phyloP scores from a whole-genome alignment of 257 asterid species.

The Plantago elongata region DNA sequence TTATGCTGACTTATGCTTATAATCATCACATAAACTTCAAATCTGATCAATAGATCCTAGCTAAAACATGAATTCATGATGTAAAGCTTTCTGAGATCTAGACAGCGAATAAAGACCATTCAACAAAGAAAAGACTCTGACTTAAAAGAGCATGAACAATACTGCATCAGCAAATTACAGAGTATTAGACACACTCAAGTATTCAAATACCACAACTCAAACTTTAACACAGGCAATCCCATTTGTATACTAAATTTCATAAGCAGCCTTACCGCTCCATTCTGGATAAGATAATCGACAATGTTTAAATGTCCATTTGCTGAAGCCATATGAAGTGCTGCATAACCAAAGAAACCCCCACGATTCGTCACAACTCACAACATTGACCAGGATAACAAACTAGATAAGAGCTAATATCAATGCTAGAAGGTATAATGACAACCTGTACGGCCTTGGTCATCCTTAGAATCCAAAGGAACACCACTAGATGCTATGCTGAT shows the following conservation, averaged over 20 bases:
- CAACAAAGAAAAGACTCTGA: background rate
- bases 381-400: background rate
- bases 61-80: background rate
- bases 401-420: background rate
- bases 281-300: slow-evolving; percentile 61
- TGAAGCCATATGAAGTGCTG: slow-evolving; percentile 98
- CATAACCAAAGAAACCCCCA: slow-evolving; percentile 14
- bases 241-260: background rate
- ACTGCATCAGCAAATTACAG: background rate
- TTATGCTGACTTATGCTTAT: no score
- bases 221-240: slow-evolving; percentile 2
- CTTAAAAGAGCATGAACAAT: background rate
- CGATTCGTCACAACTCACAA: background rate
- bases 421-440: background rate
- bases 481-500: slow-evolving; percentile 42
- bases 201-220: background rate
- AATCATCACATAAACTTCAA: no score
- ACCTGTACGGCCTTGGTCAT: slow-evolving; percentile 63
- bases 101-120: background rate
- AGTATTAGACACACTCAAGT: no score
- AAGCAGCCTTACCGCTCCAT: slow-evolving; percentile 62
- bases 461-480: slow-evolving; percentile 45
- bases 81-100: background rate
- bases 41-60: background rate
- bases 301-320: slow-evolving; percentile 79